Base-by-base conservation (phyloP, 164 flowering plant species). In the Stephania japonica region DNA sequence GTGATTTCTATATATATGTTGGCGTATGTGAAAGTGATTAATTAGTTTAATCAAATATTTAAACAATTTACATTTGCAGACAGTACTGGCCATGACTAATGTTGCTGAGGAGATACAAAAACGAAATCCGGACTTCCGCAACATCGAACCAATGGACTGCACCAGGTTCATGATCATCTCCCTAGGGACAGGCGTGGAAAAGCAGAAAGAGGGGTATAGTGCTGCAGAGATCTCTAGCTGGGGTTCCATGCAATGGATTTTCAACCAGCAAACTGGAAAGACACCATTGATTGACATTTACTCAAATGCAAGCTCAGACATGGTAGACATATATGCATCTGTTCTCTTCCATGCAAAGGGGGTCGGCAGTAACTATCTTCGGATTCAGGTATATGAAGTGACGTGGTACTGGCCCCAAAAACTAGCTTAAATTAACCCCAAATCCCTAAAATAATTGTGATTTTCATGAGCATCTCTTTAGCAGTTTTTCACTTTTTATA, bases 291-390 rank as follows among this genome's bases (percentile, higher is more conserved):
- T 89, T 1, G 87, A 86, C 6, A 8, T 80, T 13, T 86, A 42
- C 65, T 42, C 59, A 24, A 80, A 81, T 53, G 88, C 87, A 25
- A 86, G 88, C 65, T 74, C 86, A 0, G 90, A 89, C 65, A 73
- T 89, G 84, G 90, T 89, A 26, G 90, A 89, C 73, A 80, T 80
- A 47, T 88, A 87, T 47, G 70, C 81, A 14, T 84, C 89, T 4
- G 73, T 84, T 26, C 65, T 83, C 56, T 88, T 87, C 74, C 85
- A 85, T 66, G 67, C 83, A 16, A 73, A 72, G 49, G 69, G 74
- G 32, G 44, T 76, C 12, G 77, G 82, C 64, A 67, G 79, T 23
- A 84, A 85, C 42, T 88, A 87, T 74, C 83, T 88, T 12, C 82
- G 88, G 0, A 84, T 88, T 72, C 89, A 86, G 88, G 89, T 83